Percentiles rank a stretch among this genome's conserved stretches.
Conservation (phyloP, 2,329 filamentous ascomycete genomes). For the Stromatinia cepivora region DNA sequence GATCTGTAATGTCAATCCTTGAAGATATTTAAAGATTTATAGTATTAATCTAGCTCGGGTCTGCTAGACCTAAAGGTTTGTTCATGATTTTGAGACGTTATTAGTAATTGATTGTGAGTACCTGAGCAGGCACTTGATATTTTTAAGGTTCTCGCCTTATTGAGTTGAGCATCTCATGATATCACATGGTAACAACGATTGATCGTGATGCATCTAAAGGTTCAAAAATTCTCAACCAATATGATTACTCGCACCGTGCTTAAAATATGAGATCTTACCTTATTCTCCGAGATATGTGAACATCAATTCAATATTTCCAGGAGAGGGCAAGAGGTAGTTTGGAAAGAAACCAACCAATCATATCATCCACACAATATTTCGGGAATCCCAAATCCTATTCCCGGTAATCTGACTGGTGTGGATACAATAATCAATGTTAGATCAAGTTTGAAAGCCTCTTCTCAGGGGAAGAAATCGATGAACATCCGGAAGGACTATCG, state of each 20-base stretch:
- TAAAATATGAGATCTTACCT: not conserved
- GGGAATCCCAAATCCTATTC: not conserved
- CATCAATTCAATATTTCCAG: not conserved
- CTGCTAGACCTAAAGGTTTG: too few relatives aligned
- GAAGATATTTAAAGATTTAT: too few relatives aligned
- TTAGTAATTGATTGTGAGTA: too few relatives aligned
- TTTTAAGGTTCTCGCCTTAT: not conserved
- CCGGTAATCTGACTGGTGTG: not conserved
- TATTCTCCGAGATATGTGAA: not conserved
- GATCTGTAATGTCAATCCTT: too few relatives aligned
- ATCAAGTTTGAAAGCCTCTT: not conserved
- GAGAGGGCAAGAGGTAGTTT: not conserved
- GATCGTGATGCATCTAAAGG: not conserved
- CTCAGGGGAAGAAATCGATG: constrained; percentile 1
- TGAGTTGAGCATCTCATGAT: too few relatives aligned
- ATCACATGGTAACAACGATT: not conserved
- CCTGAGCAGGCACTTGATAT: too few relatives aligned
- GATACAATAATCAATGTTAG: not conserved
- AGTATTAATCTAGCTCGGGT: too few relatives aligned
- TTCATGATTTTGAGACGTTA: too few relatives aligned
- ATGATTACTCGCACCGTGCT: not conserved
- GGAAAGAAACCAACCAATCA: not conserved
- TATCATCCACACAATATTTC: not conserved
- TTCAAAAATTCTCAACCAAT: not conserved
- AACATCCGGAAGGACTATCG: not conserved